phyloP scores from a whole-genome alignment of 768 basidiomycete species.

The Obba rivulosa region DNA sequence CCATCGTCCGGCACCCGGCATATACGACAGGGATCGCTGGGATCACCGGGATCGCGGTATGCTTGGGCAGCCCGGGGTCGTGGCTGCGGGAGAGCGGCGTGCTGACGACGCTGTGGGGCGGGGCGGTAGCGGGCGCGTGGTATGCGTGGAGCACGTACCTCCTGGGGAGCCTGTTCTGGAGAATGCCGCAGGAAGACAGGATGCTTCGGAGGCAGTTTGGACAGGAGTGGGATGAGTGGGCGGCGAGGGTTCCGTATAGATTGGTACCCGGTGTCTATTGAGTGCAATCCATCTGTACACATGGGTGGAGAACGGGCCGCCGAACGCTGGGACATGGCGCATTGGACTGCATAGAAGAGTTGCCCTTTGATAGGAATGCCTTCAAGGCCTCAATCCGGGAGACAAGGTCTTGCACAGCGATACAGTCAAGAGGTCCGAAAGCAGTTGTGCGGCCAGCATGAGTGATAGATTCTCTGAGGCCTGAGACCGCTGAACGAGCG shows the following conservation, averaged over 20 bases:
- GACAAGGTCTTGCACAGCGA: too few species aligned
- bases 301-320: too few species aligned
- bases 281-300: too few species aligned
- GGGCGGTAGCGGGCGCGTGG: background rate
- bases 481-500: too few species aligned
- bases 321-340: too few species aligned
- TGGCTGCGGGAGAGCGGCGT: slow-evolving; percentile 13
- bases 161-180: background rate
- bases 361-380: too few species aligned
- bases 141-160: too few species aligned
- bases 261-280: background rate
- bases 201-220: background rate
- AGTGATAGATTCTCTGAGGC: too few species aligned
- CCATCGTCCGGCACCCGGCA: slow-evolving; percentile 6
- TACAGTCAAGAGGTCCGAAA: too few species aligned
- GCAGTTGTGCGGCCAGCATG: too few species aligned
- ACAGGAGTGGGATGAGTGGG: background rate
- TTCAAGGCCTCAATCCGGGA: too few species aligned
- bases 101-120: slow-evolving; percentile 3
- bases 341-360: too few species aligned
- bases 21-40: slow-evolving; percentile 4
- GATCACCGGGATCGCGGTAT: background rate
- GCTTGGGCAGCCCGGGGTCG: slow-evolving; percentile 5
- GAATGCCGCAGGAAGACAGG: background rate
- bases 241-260: background rate